phyloP scores from a whole-genome alignment of 306 rosid species.

The Coriaria nepalensis region DNA sequence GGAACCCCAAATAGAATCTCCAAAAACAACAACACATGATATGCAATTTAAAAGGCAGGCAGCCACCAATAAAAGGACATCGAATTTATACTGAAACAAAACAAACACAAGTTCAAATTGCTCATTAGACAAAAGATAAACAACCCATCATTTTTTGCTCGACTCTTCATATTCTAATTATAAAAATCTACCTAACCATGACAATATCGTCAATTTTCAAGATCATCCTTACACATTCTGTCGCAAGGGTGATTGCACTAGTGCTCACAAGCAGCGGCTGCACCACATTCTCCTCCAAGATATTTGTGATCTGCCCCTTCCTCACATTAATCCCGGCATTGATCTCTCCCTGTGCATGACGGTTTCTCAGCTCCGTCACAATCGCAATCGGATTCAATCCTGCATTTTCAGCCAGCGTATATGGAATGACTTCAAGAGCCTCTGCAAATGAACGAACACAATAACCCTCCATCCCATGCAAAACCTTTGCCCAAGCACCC shows the following conservation, averaged over 20 bases:
- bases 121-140: conserved; percentile 4
- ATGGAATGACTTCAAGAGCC: conserved; percentile 97
- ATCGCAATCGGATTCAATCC: conserved; percentile 83
- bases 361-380: conserved; percentile 96
- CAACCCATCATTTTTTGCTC: conserved; percentile 2
- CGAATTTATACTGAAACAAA: conserved; percentile 14
- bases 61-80: conserved; percentile 11
- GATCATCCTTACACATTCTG: conserved; percentile 98
- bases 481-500: conserved; percentile 98
- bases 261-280: conserved; percentile 97
- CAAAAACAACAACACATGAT: not conserved
- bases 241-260: conserved; percentile 81
- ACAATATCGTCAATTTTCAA: conserved; percentile 98
- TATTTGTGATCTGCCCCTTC: conserved; percentile 97
- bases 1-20: too few relatives aligned
- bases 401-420: conserved; percentile 89
- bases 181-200: conserved; percentile 55
- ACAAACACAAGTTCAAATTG: conserved; percentile 4
- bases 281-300: conserved; percentile 99
- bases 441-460: conserved; percentile 79
- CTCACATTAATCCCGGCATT: conserved; percentile 95
- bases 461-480: conserved; percentile 98
- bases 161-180: conserved; percentile 5
- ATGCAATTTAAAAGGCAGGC: not conserved
- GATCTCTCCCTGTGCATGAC: conserved; percentile 89